Evolutionary conservation across 148 eudicot genomes (phyloP), one percentile per base, ranked within the genome.

Genomic region (Persicaria maculosa): DNA sequence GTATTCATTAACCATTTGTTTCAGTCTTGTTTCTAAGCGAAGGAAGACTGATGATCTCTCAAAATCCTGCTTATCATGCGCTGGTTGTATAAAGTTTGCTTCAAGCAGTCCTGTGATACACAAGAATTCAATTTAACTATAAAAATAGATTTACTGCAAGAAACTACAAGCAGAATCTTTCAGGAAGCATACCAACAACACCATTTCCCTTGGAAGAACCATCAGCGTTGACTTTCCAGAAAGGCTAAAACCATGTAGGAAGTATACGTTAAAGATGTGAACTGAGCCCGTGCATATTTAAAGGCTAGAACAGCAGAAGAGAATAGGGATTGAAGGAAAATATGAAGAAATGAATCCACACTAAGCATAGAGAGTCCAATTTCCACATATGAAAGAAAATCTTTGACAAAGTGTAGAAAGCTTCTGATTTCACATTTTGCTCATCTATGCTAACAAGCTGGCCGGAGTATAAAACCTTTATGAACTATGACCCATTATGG

Each of bases 31-130:
- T 84, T 95, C 99, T 76, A 95, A 86, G 79, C 87, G 86, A 76
- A 84, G 77, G 83, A 79, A 95, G 68, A 90, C 74, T 74, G 88
- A 77, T 43, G 99, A 92, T 77, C 94, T 87, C 87, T 95, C 99
- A 82, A 95, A 95, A 79, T 95, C 99, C 83, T 95, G 99, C 84
- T 95, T 95, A 88, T 95, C 99, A 78, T 95, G 99, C 17, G 99
- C 96, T 61, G 98, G 97, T 82, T 95, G 91, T 75, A 95, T 92
- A 73, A 95, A 95, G 84, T 95, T 95, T 58, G 98, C 93, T 82
- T 95, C 99, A 79, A 92, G 93, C 71, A 92, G 91, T 74, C 99
- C 98, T 94, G 75, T 11, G 43, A 72, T 72, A 81, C 59, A 64
- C 45, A 62, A 22, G 31, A 14, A 15, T 11, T 44, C 67, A 72